These are phyloP conservation scores for Dendrocalamus latiflorus DNA, from an alignment of 202 grass and related monocot species.

Conservation along the genomic window DNA sequence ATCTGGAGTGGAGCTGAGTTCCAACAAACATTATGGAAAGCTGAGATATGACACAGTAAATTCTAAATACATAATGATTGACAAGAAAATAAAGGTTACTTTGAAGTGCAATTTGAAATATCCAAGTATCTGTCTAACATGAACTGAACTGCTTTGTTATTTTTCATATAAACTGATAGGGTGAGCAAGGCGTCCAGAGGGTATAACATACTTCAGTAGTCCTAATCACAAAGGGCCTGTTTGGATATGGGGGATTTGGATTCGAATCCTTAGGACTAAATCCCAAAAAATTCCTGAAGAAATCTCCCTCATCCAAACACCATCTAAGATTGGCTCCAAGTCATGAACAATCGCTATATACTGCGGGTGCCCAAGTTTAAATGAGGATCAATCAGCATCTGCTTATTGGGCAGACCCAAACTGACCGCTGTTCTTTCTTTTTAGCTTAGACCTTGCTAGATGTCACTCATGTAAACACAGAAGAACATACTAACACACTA, in stretches of 20 bases:
- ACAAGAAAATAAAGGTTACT: not conserved
- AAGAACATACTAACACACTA: not conserved
- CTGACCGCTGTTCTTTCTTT: not conserved
- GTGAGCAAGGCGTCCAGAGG: not conserved
- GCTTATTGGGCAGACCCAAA: slow-evolving; percentile 1
- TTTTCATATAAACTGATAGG: slow-evolving; percentile 14
- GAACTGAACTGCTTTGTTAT: not conserved
- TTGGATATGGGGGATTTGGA: not conserved
- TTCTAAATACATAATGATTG: not conserved
- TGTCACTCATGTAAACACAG: not conserved
- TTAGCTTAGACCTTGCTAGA: not conserved
- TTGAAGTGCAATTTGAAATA: not conserved
- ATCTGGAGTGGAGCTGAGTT: not conserved
- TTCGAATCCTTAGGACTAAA: not conserved
- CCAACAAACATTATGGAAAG: slow-evolving; percentile 6
- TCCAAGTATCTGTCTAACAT: not conserved
- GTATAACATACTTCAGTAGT: too few species aligned
- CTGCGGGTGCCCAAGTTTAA: not conserved
- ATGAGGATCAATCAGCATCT: slow-evolving; percentile 16
- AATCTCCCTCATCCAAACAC: not conserved
- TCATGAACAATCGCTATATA: not conserved
- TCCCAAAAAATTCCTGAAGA: not conserved
- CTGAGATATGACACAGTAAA: not conserved
- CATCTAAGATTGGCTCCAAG: not conserved
- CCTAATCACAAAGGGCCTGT: not conserved